Conservation (phyloP, 2,329 filamentous ascomycete species). For the Diaporthe capsici region DNA sequence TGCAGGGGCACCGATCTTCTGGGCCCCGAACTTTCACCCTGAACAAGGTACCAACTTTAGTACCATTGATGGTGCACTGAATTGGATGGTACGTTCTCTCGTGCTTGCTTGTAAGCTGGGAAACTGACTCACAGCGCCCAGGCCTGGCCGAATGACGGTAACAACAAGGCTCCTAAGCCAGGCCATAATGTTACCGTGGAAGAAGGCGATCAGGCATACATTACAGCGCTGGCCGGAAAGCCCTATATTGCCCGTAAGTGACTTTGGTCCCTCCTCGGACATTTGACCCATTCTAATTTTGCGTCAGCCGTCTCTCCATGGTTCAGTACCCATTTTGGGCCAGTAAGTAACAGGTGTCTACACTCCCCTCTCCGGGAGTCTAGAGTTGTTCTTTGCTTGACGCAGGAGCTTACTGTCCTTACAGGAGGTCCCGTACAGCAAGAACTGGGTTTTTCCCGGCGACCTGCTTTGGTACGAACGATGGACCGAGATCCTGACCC, state of each 20-base stretch:
- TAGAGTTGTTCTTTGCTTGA: neutral
- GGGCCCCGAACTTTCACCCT: constrained; percentile 65
- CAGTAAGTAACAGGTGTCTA: neutral
- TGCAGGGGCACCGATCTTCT: constrained; percentile 61
- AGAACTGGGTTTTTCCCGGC: constrained; percentile 72
- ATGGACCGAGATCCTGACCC: constrained; percentile 63
- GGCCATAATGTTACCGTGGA: constrained; percentile 57
- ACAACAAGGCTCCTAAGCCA: constrained; percentile 63
- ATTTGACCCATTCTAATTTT: constrained; percentile 38
- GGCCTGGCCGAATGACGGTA: constrained; percentile 60
- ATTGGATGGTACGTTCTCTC: constrained; percentile 42
- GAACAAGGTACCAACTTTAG: constrained; percentile 53
- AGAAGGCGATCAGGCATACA: constrained; percentile 54
- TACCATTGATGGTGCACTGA: constrained; percentile 61
- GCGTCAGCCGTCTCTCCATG: constrained; percentile 47
- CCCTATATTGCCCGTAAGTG: constrained; percentile 43
- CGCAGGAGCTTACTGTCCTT: constrained; percentile 60
- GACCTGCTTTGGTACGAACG: constrained; percentile 72
- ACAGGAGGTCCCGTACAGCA: constrained; percentile 58
- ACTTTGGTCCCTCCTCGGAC: constrained; percentile 34
- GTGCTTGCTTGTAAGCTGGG: neutral
- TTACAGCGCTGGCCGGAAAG: constrained; percentile 49
- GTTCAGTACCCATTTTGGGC: constrained; percentile 53
- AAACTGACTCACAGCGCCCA: neutral
- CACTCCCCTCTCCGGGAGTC: neutral